Evolutionary conservation across 805 yeast species (phyloP), one percentile per base, ranked within the genome.

Genomic region (Myxozyma melibiosi): DNA sequence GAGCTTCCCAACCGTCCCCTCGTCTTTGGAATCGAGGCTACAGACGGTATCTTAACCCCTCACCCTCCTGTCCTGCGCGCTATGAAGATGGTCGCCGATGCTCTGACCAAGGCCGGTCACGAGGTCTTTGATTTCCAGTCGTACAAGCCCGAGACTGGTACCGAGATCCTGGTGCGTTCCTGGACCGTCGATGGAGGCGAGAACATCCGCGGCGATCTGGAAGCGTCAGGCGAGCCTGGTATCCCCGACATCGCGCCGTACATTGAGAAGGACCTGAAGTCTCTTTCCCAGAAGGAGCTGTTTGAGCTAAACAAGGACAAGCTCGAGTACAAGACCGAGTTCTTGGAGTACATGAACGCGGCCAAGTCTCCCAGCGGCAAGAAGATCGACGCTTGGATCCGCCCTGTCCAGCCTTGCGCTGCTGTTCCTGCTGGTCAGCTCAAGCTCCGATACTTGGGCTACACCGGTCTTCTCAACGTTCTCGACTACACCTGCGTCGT

Each of bases 21-120:
- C 35, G 75, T 70, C 13, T 66, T 81, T 62, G 82, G 78, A 2
- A 68, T 76, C 30, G 62, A 76, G 46, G 65, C 63, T 9, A 74
- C 74, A 55, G 84, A 81, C 65, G 78, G 77, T 7, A 64, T 71
- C 24, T 74, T 78, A 4, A 71, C 74, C 18, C 83, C 83, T 5
- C 75, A 78, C 22, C 80, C 84, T 6, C 83, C 83, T 3, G 72
- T 80, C 11, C 53, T 70, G 9, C 73, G 84, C 55, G 84, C 79
- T 1, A 41, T 83, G 53, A 71, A 66, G 18, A 63, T 64, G 39
- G 63, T 76, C 38, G 63, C 65, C 30, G 74, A 67, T 28, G 58
- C 62, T 22, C 56, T 63, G 7, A 45, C 40, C 46, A 53, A 58
- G 40, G 76, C 76, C 14, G 84, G 85, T 11, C 82, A 79, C 62